Conservation (phyloP, 2,329 filamentous ascomycete genomes). For the Aspergillus arachidicola region DNA sequence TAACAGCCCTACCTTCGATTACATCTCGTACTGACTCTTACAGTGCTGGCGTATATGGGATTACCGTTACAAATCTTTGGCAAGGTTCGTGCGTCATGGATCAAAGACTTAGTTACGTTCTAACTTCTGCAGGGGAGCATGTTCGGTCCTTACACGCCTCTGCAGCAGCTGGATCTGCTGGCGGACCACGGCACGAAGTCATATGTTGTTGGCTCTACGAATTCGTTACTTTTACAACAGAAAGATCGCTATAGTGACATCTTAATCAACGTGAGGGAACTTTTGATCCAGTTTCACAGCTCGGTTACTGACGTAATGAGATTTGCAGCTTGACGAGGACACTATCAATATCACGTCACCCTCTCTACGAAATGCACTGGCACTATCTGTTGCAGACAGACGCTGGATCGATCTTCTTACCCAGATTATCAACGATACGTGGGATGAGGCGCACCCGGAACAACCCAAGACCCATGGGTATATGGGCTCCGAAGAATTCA, state of each 20-base stretch:
- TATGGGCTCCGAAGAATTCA: slow-evolving; percentile 94
- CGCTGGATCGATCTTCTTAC: slow-evolving; percentile 97
- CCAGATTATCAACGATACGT: slow-evolving; percentile 91
- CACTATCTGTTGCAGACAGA: slow-evolving; percentile 81
- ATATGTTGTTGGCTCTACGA: slow-evolving; percentile 96
- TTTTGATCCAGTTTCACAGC: not conserved
- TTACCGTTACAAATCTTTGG: slow-evolving; percentile 93
- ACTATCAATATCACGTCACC: slow-evolving; percentile 81
- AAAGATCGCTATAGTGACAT: slow-evolving; percentile 96
- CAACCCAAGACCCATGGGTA: slow-evolving; percentile 95
- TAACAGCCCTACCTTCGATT: not conserved
- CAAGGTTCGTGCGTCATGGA: slow-evolving; percentile 57
- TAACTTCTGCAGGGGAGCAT: slow-evolving; percentile 72
- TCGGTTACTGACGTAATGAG: not conserved
- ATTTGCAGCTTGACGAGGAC: slow-evolving; percentile 72
- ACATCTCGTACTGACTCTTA: slow-evolving; percentile 23
- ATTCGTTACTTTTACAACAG: slow-evolving; percentile 89
- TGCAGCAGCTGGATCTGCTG: slow-evolving; percentile 92
- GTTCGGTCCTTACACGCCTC: slow-evolving; percentile 93
- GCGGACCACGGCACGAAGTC: slow-evolving; percentile 95
- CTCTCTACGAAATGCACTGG: slow-evolving; percentile 73
- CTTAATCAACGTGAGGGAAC: slow-evolving; percentile 70
- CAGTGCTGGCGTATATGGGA: slow-evolving; percentile 88
- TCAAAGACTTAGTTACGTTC: not conserved
- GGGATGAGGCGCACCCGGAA: slow-evolving; percentile 88